These are phyloP conservation scores for Saccharomyces hybrid DNA, from an alignment of 1,139 yeast species.

Conservation along the genomic window DNA sequence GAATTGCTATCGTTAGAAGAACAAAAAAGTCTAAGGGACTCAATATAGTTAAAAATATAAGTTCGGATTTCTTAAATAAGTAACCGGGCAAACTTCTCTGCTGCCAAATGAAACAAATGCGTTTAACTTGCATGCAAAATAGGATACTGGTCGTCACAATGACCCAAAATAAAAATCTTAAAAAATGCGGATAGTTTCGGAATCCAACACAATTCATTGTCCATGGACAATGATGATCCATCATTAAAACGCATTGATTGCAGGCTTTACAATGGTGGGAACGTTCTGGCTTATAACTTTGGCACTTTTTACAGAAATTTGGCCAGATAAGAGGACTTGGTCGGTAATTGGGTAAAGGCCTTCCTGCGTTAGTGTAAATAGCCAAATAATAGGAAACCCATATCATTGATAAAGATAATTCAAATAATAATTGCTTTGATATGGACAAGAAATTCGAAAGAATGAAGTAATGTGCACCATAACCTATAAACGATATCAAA, in stretches of 20 bases:
- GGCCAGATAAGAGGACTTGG: conserved; percentile 42
- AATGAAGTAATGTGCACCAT: conserved; percentile 55
- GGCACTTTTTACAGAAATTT: conserved; percentile 61
- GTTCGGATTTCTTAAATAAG: conserved; percentile 45
- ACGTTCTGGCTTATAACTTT: conserved; percentile 62
- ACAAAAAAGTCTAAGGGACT: conserved; percentile 55
- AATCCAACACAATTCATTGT: conserved; percentile 80
- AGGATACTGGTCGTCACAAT: conserved; percentile 48
- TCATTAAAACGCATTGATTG: conserved; percentile 56
- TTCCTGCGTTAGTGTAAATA: conserved; percentile 50
- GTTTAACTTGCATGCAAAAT: conserved; percentile 37
- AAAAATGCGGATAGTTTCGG: conserved; percentile 70
- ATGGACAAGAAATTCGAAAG: conserved; percentile 40
- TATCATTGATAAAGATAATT: conserved; percentile 45
- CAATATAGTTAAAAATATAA: conserved; percentile 50
- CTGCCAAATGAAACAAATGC: conserved; percentile 43
- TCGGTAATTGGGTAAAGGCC: conserved; percentile 40
- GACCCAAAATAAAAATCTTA: conserved; percentile 70
- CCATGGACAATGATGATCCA: conserved; percentile 93
- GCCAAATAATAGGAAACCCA: conserved; percentile 71
- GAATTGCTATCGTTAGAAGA: conserved; percentile 46
- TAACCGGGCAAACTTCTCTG: conserved; percentile 54
- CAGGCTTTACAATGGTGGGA: conserved; percentile 72
- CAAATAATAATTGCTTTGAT: conserved; percentile 42
- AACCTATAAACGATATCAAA: conserved; percentile 55